Conservation (phyloP, 768 basidiomycete genomes). For the Leucocoprinus sp. region DNA sequence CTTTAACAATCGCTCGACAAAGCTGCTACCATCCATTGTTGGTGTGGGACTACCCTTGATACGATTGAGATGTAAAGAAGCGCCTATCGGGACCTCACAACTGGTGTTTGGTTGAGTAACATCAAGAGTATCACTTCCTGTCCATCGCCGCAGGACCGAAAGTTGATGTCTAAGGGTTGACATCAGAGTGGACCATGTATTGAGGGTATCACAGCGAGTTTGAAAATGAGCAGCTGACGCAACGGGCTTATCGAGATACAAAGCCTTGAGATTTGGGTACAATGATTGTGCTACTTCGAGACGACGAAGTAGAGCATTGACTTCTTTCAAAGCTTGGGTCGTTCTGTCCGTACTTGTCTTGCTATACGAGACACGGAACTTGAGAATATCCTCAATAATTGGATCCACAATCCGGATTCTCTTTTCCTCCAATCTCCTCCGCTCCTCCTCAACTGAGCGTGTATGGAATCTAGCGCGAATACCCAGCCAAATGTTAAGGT, state of each 20-base stretch:
- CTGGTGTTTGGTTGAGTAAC: constrained; percentile 73
- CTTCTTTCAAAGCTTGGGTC: constrained; percentile 48
- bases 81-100: constrained; percentile 41
- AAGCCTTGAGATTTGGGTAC: constrained; percentile 77
- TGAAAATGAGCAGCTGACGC: constrained; percentile 62
- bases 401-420: constrained; percentile 73
- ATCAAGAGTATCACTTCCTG: constrained; percentile 85
- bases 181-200: constrained; percentile 88
- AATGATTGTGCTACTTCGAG: constrained; percentile 80
- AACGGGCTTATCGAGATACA: constrained; percentile 70
- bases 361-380: constrained; percentile 51
- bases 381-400: constrained; percentile 75
- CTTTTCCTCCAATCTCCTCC: constrained; percentile 72
- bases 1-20: constrained; percentile 89
- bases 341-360: constrained; percentile 27
- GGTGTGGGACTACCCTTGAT: constrained; percentile 9
- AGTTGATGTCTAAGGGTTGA: constrained; percentile 80
- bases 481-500: constrained; percentile 79
- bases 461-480: constrained; percentile 82
- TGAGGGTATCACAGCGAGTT: constrained; percentile 80
- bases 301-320: constrained; percentile 58
- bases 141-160: constrained; percentile 80
- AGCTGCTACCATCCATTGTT: constrained; percentile 65
- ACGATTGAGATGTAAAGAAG: constrained; percentile 1
- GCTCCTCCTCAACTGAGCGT: constrained; percentile 75